Evolutionary conservation across 2,329 filamentous ascomycete species (phyloP), one percentile per base, ranked within the genome.

Genomic region (Cladosporium colombiae): DNA sequence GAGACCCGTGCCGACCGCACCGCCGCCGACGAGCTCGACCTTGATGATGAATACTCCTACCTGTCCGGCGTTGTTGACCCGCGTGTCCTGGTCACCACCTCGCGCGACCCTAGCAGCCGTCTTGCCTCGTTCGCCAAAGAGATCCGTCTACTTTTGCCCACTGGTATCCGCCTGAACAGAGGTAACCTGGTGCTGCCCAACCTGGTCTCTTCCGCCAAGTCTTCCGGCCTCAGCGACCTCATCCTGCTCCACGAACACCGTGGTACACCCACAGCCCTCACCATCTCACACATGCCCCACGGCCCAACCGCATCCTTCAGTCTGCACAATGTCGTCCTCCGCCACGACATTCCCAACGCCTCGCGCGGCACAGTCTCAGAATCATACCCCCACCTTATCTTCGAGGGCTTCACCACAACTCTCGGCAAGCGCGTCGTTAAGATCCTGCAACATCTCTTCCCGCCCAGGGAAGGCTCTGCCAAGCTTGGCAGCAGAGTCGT

Each of bases 51-150:
- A 80, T 98, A 97, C 77, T 88, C 90, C 27, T 88, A 93, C 71
- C 86, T 97, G 0, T 95, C 91, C n/a, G 95, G 95, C 35, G 88
- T 98, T 46, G 87, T 95, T 44, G 95, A 98, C 71, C 93, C 94
- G 7, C 86, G 93, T 62, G 89, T 96, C 4, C 85, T 98, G 7
- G 91, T 97, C 60, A 96, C 94, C 27, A 99, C 95, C 3, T 95
- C 91, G 55, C 87, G 95, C 74, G 91, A 94, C 70, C 94, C 95
- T 23, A 94, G 90, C 33, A 90, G 91, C 57, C 86, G 95, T 63
- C 83, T 99, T 10, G 86, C 88, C n/a, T 89, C 92, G 0, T 99
- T 99, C 75, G 90, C 92, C 33, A 98, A 99, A 77, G 95, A 98
- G 78, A 90, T 97, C 62, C 84, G 93, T 61, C 82, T 96, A 23